Base-by-base conservation (phyloP, 768 basidiomycete genomes). In the Crassisporium funariophilum region DNA sequence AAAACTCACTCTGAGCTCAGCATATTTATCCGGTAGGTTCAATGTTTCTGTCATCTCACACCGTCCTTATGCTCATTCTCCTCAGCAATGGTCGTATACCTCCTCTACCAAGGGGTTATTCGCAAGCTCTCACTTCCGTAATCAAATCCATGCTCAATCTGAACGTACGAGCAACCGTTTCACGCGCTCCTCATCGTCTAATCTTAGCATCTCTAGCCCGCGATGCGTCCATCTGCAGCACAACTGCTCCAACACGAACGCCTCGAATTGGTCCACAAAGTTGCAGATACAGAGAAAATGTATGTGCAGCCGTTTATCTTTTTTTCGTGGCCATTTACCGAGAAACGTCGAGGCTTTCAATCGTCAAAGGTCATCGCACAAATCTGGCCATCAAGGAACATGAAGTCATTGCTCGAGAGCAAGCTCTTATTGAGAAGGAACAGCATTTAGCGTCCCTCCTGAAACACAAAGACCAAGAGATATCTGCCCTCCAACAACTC, bases 91-190 rank as follows among this genome's bases (percentile, higher is more conserved):
- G 90, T 11, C 83, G 90, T n/a, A 90, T 95, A 64, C 94, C 93
- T 6, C 91, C 91, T 2, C 68, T 97, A 36, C 93, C 94, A 0
- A 77, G 83, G 53, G 84, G 86, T 5, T 95, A 95, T 63, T 89
- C 88, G 13, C 82, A 83, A 47, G 72, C 82, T 1, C 67, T 94
- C 12, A 74, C 78, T 4, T 73, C 73, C n/a, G 78, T 88, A 47
- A 92, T 95, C 58, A 91, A 87, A 61, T 78, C 87, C 0, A 94
- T 95, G 92, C 65, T 94, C 12, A 90, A 84, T 63, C 71, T 91
- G 11, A 91, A 91, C 57, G 91, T 92, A 58, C 13, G 50, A 21
- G 11, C 19, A 2, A 2, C 36, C 24, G 6, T 23, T 1, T 23
- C 24, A n/a, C 35, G 11, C 35, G 2, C 19, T n/a, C 44, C 17